Evolutionary conservation across 768 basidiomycete genomes (phyloP), one percentile per base, ranked within the genome.

Genomic region (Rubroboletus satanas): DNA sequence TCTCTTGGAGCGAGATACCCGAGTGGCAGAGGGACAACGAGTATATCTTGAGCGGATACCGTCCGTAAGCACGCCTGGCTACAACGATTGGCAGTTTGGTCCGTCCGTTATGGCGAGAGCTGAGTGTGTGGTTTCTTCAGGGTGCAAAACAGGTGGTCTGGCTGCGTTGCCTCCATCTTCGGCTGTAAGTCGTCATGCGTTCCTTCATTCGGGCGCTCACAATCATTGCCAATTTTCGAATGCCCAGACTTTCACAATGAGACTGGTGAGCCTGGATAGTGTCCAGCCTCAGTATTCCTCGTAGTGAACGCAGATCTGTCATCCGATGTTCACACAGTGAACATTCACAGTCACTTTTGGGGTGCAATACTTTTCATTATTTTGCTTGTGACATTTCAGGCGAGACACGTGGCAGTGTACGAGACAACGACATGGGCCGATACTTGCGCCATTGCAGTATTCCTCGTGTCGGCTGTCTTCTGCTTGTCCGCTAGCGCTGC

Each of bases 341-440:
- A 95, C 71, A 91, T 94, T 44, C 88, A 92, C 70, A 87, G 79
- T 55, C 93, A 94, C 66, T 74, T 93, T 8, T 79, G 83, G 74
- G 88, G 84, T 28, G 83, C 85, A 32, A 64, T 81, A 5, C 62
- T 89, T 26, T 90, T 90, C 65, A 62, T 73, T 15, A 77, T 77
- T 66, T 71, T 88, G 50, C 73, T 87, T 35, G 63, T 66, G 38
- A 82, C 81, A 5, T 82, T 84, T 59, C 78, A 79, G 54, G 69
- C 75, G 23, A 73, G 72, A 43, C 76, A 87, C 62, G 70, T 87
- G 50, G 70, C 71, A 29, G 68, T 73, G 23, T 79, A 87, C 57
- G 75, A 79, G 21, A 73, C 76, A 39, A 75, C 83, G 41, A 82
- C 82, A 23, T 85, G 82, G 83, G 56, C 73, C 37, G 90, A 92